Conservation (phyloP, 1,284 basidiomycete genomes). For the Ceratobasidium sp. region DNA sequence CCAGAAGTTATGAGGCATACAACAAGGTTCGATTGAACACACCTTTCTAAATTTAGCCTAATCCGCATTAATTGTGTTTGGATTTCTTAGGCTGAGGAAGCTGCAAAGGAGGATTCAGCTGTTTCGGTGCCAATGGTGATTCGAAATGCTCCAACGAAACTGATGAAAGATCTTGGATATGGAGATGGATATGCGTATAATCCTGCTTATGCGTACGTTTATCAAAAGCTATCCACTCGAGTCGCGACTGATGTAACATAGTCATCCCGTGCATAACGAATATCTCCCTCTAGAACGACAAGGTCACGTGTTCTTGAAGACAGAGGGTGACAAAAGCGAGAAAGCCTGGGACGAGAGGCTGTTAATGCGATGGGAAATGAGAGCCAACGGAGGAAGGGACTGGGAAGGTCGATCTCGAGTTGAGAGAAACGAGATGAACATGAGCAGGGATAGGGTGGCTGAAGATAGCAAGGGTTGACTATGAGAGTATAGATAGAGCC, state of each 20-base stretch:
- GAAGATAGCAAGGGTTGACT: no score
- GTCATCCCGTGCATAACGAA: constrained; percentile 76
- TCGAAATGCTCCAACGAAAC: constrained; percentile 84
- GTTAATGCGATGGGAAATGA: constrained; percentile 73
- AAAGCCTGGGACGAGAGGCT: constrained; percentile 79
- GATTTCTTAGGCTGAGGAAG: constrained; percentile 61
- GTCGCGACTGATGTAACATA: constrained; percentile 45
- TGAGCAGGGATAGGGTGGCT: no score
- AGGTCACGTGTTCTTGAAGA: constrained; percentile 60
- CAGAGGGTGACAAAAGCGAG: constrained; percentile 59
- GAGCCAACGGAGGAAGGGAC: constrained; percentile 63
- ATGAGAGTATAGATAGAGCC: no score
- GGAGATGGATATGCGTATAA: constrained; percentile 79
- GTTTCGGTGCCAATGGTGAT: constrained; percentile 77
- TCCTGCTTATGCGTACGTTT: constrained; percentile 70
- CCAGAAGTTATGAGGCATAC: constrained; percentile 79
- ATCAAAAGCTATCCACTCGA: neutral
- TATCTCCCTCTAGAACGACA: constrained; percentile 60
- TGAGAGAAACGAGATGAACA: neutral
- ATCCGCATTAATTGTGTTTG: neutral
- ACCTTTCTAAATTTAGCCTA: neutral
- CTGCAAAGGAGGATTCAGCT: constrained; percentile 61
- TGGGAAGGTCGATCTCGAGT: constrained; percentile 68
- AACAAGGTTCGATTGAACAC: constrained; percentile 54
- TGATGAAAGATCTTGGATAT: constrained; percentile 86